Conservation (phyloP, 2,329 filamentous ascomycete species). For the Thielaviopsis cerberus region DNA sequence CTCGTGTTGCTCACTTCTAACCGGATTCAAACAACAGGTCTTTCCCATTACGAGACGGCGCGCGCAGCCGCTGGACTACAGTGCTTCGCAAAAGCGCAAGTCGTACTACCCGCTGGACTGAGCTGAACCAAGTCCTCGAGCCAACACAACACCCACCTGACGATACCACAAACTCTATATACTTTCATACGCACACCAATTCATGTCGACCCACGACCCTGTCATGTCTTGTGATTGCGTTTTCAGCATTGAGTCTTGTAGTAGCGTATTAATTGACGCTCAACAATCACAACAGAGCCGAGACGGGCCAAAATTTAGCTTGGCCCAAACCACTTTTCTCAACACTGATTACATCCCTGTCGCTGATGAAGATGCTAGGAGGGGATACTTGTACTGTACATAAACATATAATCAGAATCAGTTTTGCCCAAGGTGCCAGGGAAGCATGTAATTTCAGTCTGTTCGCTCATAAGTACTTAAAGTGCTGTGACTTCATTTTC, state of each 20-base stretch:
- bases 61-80: slow-evolving; percentile 54
- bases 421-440: not conserved
- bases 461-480: too few species aligned
- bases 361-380: not conserved
- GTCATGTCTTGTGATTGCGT: not conserved
- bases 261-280: not conserved
- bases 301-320: not conserved
- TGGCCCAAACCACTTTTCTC: not conserved
- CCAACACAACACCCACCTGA: too few species aligned
- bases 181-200: not conserved
- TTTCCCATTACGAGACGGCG: slow-evolving; percentile 42
- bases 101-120: slow-evolving; percentile 9
- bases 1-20: slow-evolving; percentile 9
- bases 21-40: slow-evolving; percentile 24
- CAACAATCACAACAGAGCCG: not conserved
- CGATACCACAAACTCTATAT: not conserved
- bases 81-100: slow-evolving; percentile 28
- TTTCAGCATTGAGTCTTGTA: not conserved
- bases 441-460: too few species aligned
- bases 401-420: not conserved
- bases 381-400: not conserved
- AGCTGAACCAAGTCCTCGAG: not conserved
- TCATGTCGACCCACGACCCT: not conserved
- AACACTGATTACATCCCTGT: not conserved
- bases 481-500: too few species aligned